Evolutionary conservation across 78 protist species (phyloP).

Genomic region (Parvularia atlantis): DNA sequence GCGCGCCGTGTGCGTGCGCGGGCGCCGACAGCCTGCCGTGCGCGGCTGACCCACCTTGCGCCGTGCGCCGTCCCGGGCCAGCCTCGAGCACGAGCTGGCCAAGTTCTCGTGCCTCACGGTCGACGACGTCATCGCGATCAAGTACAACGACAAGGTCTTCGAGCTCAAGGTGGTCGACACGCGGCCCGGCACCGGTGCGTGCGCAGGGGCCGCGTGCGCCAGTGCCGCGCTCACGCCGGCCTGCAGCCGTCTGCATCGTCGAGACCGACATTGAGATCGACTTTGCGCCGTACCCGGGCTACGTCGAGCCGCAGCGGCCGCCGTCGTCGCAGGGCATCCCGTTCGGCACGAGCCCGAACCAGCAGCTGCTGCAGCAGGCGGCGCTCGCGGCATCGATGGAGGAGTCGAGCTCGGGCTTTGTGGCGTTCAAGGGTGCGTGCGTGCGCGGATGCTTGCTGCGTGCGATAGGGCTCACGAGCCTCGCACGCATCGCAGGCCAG

Average conservation of each 20-base stretch:
- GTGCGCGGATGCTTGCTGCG: too few relatives aligned
- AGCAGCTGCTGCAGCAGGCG: too few relatives aligned
- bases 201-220: too few relatives aligned
- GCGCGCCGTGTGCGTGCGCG: slow-evolving; percentile 50
- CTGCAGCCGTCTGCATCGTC: slow-evolving; percentile 60
- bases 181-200: slow-evolving; percentile 8
- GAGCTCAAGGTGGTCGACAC: slow-evolving; percentile 45
- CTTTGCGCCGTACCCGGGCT: slow-evolving; percentile 81
- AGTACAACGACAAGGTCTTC: slow-evolving; percentile 41
- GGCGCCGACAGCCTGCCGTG: neutral
- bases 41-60: neutral
- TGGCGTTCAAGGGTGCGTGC: too few relatives aligned
- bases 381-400: too few relatives aligned
- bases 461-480: too few relatives aligned
- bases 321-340: too few relatives aligned
- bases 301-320: too few relatives aligned
- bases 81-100: slow-evolving; percentile 56
- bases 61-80: neutral
- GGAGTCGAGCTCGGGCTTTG: too few relatives aligned
- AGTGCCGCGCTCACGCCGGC: neutral
- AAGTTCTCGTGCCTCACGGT: slow-evolving; percentile 49
- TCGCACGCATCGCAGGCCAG: too few relatives aligned
- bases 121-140: slow-evolving; percentile 53
- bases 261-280: slow-evolving; percentile 77
- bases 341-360: too few relatives aligned